Base-by-base conservation (phyloP, 1,139 yeast genomes). In the Yamadazyma oceani region DNA sequence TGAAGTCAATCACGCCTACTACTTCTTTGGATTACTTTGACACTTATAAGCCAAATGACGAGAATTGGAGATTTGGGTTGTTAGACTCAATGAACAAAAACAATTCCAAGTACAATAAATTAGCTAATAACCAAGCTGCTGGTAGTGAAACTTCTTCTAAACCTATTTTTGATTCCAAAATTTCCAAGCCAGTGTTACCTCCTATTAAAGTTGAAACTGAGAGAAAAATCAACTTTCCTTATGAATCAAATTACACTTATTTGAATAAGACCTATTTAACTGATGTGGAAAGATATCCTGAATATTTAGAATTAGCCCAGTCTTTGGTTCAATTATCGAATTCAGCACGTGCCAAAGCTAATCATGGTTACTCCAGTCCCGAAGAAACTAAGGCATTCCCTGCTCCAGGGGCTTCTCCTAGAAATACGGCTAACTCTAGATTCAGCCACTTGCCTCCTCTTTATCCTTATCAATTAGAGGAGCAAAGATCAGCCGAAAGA, bases 201-300 rank as follows among this genome's bases (percentile, higher is more conserved):
- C 49, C 64, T n/a, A 55, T 62, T 17, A 45, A 51, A 33, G 49
- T 61, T 35, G 67, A 63, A 33, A 49, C 53, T 26, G 72, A 65
- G 41, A 57, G 68, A 36, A 68, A 68, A 45, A 68, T 73, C 34
- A 71, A 75, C 51, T 77, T 73, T 49, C 82, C 82, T 6, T 77
- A 70, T 51, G 78, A 75, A 49, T 72, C 76, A 17, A 75, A 76
- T 48, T 76, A 76, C 50, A 72, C 79, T 13, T 76, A 76, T 49
- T 57, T 69, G 50, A 69, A 69, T 50, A 60, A 66, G 44, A 68
- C 75, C 6, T 71, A 71, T 45, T 54, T 71, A 51, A 65, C 58
- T 28, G 77, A 71, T 48, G 73, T 71, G 31, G 69, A 66, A 42
- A 61, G 53, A 45, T 71, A 66, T 50, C 76, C 76, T n/a, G 75